A percentile compares a stretch with the other conserved stretches of the same genome.
phyloP scores from a whole-genome alignment of 768 basidiomycete genomes.

The Mycena epipterygia region DNA sequence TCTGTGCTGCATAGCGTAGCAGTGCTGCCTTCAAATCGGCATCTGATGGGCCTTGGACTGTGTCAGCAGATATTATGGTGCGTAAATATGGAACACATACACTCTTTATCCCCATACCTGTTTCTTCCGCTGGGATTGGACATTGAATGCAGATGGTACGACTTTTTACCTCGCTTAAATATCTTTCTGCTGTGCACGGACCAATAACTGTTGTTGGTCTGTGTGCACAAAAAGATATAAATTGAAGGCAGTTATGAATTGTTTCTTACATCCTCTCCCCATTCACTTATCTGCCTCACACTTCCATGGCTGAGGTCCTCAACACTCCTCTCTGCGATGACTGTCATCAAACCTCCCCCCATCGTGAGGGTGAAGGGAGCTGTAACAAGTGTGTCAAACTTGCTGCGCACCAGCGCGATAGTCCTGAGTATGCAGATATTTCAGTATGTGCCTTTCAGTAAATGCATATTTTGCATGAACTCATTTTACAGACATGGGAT shows the following conservation, averaged over 20 bases:
- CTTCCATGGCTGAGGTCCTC: no score
- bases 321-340: not conserved
- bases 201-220: no score
- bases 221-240: slow-evolving; percentile 12
- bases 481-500: slow-evolving; percentile 6
- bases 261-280: no score
- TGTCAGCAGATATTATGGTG: not conserved
- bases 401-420: not conserved
- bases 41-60: not conserved
- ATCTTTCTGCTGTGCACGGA: not conserved
- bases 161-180: slow-evolving; percentile 5
- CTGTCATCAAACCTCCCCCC: not conserved
- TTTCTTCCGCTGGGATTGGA: slow-evolving; percentile 12
- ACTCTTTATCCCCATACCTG: slow-evolving; percentile 3
- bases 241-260: not conserved
- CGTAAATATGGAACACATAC: slow-evolving; percentile 4
- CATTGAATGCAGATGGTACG: not conserved
- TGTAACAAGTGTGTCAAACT: slow-evolving; percentile 10
- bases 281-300: no score
- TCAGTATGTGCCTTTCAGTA: not conserved
- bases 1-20: not conserved
- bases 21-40: not conserved
- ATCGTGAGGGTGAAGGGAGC: not conserved
- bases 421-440: not conserved
- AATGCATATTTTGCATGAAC: not conserved